A percentile compares a stretch with the other conserved stretches of the same genome.
phyloP scores from a whole-genome alignment of 2,329 filamentous ascomycete genomes.

The Aphanoascus verrucosus region DNA sequence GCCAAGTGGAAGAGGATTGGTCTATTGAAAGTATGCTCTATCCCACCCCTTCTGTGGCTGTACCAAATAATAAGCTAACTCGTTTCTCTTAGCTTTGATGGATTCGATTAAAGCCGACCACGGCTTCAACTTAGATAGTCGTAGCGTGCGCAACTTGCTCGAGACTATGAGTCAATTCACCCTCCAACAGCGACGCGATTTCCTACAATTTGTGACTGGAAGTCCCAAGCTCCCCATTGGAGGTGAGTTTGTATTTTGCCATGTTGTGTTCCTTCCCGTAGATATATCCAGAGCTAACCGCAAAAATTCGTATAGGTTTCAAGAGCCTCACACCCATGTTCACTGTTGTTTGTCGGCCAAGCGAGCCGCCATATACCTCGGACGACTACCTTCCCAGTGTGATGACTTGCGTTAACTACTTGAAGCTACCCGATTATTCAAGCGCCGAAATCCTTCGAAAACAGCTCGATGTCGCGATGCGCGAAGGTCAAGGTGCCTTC shows the following conservation, averaged over 20 bases:
- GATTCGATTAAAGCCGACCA: conserved; percentile 98
- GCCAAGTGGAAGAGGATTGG: conserved; percentile 90
- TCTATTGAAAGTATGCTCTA: conserved; percentile 74
- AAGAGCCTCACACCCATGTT: conserved; percentile 96
- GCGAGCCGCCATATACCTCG: conserved; percentile 80
- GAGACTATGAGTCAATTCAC: conserved; percentile 88
- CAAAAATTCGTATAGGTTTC: conserved; percentile 54
- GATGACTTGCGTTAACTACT: conserved; percentile 99
- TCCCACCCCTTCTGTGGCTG: background rate
- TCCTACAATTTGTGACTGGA: conserved; percentile 94
- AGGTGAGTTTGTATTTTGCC: conserved; percentile 47
- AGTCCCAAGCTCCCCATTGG: conserved; percentile 97
- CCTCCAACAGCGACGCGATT: conserved; percentile 67
- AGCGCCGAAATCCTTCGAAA: conserved; percentile 63
- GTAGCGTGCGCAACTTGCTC: conserved; percentile 82
- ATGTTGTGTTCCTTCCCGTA: background rate
- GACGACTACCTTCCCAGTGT: conserved; percentile 99
- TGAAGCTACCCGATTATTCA: conserved; percentile 93
- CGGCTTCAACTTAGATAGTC: conserved; percentile 96
- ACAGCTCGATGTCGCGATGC: conserved; percentile 74
- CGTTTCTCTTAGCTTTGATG: conserved; percentile 58
- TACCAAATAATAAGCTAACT: conserved; percentile 8
- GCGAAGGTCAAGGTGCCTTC: conserved; percentile 94
- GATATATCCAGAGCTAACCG: background rate
- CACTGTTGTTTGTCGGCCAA: conserved; percentile 98